Base-by-base conservation (phyloP, 768 basidiomycete genomes). In the Leccinum olivaceopallidum region DNA sequence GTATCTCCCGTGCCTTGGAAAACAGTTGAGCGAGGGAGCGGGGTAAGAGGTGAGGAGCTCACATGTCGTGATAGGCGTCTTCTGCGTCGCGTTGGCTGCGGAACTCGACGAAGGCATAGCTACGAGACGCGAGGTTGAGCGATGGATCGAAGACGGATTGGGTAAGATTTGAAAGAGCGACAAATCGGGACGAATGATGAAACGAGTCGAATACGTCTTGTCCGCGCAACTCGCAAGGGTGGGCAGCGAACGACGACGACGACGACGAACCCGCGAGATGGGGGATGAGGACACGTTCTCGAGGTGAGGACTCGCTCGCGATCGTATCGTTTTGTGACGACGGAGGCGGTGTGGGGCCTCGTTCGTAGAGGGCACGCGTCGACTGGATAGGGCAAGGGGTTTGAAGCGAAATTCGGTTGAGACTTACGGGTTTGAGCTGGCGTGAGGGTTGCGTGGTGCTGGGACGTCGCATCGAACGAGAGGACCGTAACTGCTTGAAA, bases 391-490 rank as follows among this genome's bases (percentile, higher is more conserved):
- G 70, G 69, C 67, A 71, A 69, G 65, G 71, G 69, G 69, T 67
- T 74, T 62, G 63, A 64, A 74, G 65, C 26, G 57, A 69, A 63
- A 44, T 24, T 6, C 9, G 36, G 59, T 57, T 68, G 13, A 65
- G 36, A 93, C 92, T 91, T 81, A 94, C 92, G 92, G 90, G 69
- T 90, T 90, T 47, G 87, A 82, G 59, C 80, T 83, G 18, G 88
- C 84, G 63, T 87, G 81, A 0, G 87, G 85, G 75, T 90, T 90
- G 64, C 91, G 86, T 2, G 92, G 90, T 2, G 92, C 93, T 18
- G 92, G 92, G 16, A 95, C 91, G 71, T 95, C 93, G 77, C 93
- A 95, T 61, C 92, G 89, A 62, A 94, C 83, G 30, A 95, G 81
- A 58, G 88, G 88, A 18, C 92, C 92, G 65, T 81, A 94, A 58